Percentiles rank a stretch among this genome's conserved stretches.
Evolutionary conservation across 1,284 basidiomycete species (phyloP).

Genomic region (Cronartium quercuum): DNA sequence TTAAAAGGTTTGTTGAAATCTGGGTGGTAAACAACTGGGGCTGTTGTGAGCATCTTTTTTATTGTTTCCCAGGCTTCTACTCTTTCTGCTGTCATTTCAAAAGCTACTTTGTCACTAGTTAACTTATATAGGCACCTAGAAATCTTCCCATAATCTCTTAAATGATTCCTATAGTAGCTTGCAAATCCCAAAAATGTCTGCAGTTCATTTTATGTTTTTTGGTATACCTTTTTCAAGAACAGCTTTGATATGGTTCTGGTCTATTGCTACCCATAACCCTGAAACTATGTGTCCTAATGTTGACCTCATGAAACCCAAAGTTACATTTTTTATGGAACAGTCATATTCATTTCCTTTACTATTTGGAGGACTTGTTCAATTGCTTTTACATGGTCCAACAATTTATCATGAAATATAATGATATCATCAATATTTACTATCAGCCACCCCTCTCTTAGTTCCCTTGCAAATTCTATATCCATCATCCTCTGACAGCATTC

Average conservation of each 20-base stretch:
- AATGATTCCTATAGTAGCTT: slow-evolving; percentile 2
- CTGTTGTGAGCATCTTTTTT: background rate
- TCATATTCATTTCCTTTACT: too few relatives aligned
- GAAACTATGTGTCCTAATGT: slow-evolving; percentile 50
- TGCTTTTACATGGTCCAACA: too few relatives aligned
- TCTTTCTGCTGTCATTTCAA: background rate
- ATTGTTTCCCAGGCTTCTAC: background rate
- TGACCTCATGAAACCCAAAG: background rate
- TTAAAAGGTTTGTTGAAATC: background rate
- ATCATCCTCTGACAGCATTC: slow-evolving; percentile 9
- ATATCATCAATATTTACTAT: slow-evolving; percentile 8
- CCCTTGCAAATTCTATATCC: background rate
- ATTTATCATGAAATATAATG: background rate
- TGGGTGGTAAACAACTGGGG: background rate
- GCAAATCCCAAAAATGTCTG: background rate
- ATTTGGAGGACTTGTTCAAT: too few relatives aligned
- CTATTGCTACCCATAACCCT: slow-evolving; percentile 52
- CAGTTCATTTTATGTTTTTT: slow-evolving; percentile 40
- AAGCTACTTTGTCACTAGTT: background rate
- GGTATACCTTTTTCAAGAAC: slow-evolving; percentile 52
- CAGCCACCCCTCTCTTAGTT: background rate
- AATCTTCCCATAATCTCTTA: background rate
- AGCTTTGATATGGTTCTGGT: slow-evolving; percentile 51
- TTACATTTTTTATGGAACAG: too few relatives aligned
- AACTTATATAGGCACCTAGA: background rate